Conservation (phyloP, 2,329 filamentous ascomycete genomes). For the Berkeleyomyces basicola region DNA sequence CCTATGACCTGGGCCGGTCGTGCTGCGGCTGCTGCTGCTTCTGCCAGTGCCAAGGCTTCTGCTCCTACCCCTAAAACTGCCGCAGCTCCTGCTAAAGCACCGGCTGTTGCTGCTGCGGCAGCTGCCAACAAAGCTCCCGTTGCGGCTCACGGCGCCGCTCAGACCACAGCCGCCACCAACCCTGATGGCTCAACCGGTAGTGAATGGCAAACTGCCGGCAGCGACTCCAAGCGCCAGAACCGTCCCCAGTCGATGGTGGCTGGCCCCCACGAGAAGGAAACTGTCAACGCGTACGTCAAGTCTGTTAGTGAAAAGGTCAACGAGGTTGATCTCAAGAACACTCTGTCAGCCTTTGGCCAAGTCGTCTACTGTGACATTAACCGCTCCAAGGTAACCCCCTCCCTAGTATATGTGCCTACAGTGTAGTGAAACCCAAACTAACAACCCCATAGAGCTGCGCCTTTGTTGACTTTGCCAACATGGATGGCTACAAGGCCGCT, state of each 20-base stretch:
- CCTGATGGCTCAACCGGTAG: constrained; percentile 26
- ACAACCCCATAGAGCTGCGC: constrained; percentile 60
- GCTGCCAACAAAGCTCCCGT: constrained; percentile 20
- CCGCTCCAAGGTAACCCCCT: constrained; percentile 54
- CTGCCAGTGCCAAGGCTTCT: constrained; percentile 25
- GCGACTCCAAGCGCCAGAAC: constrained; percentile 71
- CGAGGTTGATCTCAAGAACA: constrained; percentile 51
- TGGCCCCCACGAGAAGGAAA: constrained; percentile 50
- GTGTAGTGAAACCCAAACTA: constrained; percentile 10
- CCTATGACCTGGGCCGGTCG: constrained; percentile 63
- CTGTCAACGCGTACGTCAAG: constrained; percentile 80
- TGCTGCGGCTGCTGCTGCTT: constrained; percentile 32
- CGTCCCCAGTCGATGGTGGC: constrained; percentile 50
- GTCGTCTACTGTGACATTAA: constrained; percentile 62
- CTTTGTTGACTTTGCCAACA: constrained; percentile 80
- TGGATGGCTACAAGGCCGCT: constrained; percentile 69
- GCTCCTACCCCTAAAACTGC: constrained; percentile 37
- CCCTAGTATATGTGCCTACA: neutral
- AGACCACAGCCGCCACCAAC: constrained; percentile 24
- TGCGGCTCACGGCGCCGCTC: constrained; percentile 16
- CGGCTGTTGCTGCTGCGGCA: constrained; percentile 20
- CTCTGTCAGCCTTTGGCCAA: constrained; percentile 56
- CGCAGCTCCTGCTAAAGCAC: constrained; percentile 23
- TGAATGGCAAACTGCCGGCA: constrained; percentile 80
- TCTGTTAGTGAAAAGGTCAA: constrained; percentile 84